phyloP scores from a whole-genome alignment of 2,329 filamentous ascomycete species.

The Xylariomycetidae sp. region DNA sequence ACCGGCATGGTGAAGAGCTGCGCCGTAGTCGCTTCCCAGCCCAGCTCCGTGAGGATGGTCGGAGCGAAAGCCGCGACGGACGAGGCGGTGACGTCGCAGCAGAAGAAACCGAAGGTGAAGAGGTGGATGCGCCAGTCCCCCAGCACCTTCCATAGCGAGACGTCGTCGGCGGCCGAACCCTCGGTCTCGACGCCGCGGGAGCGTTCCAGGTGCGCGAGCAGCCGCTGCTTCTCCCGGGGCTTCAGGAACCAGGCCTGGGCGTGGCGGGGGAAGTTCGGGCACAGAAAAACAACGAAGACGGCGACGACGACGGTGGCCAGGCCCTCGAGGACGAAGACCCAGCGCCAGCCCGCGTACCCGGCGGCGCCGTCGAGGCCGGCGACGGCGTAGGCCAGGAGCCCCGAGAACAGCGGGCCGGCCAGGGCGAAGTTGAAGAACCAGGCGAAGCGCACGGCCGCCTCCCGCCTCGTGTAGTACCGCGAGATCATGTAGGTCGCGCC shows the following conservation, averaged over 20 bases:
- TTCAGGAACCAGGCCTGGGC: conserved; percentile 24
- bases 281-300: conserved; percentile 14
- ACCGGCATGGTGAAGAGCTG: conserved; percentile 25
- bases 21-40: conserved; percentile 16
- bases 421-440: conserved; percentile 32
- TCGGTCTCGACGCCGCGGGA: conserved; percentile 19
- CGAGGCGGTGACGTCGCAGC: conserved; percentile 23
- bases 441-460: conserved; percentile 21
- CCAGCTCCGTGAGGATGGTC: conserved; percentile 22
- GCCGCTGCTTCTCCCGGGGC: conserved; percentile 16
- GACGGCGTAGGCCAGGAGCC: conserved; percentile 36
- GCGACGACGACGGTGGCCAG: conserved; percentile 18
- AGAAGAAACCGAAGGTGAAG: conserved; percentile 25
- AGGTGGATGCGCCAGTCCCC: conserved; percentile 25
- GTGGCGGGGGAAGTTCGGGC: conserved; percentile 22
- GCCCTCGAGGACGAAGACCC: conserved; percentile 39
- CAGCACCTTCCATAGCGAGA: conserved; percentile 20
- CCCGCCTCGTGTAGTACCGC: conserved; percentile 21
- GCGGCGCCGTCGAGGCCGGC: conserved; percentile 32
- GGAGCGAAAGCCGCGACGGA: conserved; percentile 22
- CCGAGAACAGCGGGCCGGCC: conserved; percentile 32
- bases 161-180: conserved; percentile 16
- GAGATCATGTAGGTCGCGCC: conserved; percentile 26
- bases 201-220: conserved; percentile 16
- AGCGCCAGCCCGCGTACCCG: conserved; percentile 35